Evolutionary conservation across 2,329 filamentous ascomycete genomes (phyloP).

Genomic region (Mollisia scopiformis): DNA sequence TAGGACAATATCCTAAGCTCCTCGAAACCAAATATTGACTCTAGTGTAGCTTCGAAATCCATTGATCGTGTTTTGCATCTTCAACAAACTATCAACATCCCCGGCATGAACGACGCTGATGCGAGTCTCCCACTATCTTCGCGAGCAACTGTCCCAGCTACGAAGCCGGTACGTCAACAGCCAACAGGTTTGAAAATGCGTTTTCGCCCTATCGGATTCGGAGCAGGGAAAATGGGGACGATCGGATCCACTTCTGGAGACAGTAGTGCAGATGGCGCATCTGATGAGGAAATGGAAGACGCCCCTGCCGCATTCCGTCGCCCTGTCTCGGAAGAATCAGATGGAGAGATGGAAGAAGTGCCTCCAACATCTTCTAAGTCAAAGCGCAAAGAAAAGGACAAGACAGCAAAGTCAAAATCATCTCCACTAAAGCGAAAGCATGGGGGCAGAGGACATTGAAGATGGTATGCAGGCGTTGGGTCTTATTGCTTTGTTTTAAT

Average conservation of each 20-base stretch:
- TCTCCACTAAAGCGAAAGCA: slow-evolving; percentile 28
- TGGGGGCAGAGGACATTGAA: background rate
- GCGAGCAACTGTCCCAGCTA: slow-evolving; percentile 48
- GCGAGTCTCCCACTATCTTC: slow-evolving; percentile 20
- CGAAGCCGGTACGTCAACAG: slow-evolving; percentile 62
- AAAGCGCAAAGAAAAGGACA: background rate
- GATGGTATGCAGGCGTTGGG: no score
- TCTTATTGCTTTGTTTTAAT: no score
- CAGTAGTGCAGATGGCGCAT: slow-evolving; percentile 20
- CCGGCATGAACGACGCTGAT: slow-evolving; percentile 42
- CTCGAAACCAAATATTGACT: background rate
- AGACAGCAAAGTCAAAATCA: slow-evolving; percentile 8
- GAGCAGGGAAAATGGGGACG: slow-evolving; percentile 43
- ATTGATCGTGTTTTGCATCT: slow-evolving; percentile 67
- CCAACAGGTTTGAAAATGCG: slow-evolving; percentile 69
- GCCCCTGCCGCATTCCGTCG: background rate
- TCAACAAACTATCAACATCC: slow-evolving; percentile 62
- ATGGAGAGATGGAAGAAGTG: slow-evolving; percentile 26
- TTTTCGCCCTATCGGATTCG: slow-evolving; percentile 67
- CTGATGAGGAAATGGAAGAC: slow-evolving; percentile 25
- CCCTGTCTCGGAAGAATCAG: slow-evolving; percentile 7
- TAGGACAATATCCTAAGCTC: slow-evolving; percentile 41
- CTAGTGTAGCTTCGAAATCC: slow-evolving; percentile 27
- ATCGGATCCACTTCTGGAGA: slow-evolving; percentile 35
- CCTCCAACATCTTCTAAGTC: slow-evolving; percentile 3